Conservation (phyloP, 257 asterid species). For the Scutellaria minor region DNA sequence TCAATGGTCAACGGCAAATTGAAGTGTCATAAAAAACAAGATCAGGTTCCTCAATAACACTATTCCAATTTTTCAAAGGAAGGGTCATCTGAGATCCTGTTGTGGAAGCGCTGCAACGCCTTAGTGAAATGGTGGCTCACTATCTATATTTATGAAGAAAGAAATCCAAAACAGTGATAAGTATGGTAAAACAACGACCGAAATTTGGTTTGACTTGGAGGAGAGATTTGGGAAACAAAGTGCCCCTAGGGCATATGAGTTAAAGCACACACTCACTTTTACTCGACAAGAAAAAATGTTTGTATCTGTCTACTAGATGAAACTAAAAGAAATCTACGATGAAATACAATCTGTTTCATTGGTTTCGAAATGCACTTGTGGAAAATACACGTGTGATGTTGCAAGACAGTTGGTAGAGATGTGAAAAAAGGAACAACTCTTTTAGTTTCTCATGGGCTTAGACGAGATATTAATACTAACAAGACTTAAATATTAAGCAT, state of each 20-base stretch:
- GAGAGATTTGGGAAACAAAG: constrained; percentile 15
- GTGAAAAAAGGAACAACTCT: neutral
- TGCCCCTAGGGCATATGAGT: neutral
- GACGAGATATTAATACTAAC: neutral
- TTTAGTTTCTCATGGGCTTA: constrained; percentile 4
- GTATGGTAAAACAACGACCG: too few relatives aligned
- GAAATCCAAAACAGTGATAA: too few relatives aligned
- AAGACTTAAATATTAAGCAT: neutral
- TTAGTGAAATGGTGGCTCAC: too few relatives aligned
- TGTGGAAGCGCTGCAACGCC: too few relatives aligned
- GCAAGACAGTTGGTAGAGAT: neutral
- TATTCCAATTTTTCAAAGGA: too few relatives aligned
- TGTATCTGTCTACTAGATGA: neutral
- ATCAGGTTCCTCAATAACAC: too few relatives aligned
- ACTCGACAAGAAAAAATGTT: neutral
- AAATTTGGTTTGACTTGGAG: neutral
- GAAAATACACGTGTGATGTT: neutral
- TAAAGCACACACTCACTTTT: neutral
- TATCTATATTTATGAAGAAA: too few relatives aligned
- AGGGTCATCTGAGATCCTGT: too few relatives aligned
- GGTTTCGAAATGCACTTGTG: neutral
- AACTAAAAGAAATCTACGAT: neutral
- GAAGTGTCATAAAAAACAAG: too few relatives aligned
- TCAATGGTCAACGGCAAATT: too few relatives aligned
- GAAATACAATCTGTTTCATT: neutral